Evolutionary conservation across 768 basidiomycete species (phyloP).

Genomic region (Mycena galericulata): DNA sequence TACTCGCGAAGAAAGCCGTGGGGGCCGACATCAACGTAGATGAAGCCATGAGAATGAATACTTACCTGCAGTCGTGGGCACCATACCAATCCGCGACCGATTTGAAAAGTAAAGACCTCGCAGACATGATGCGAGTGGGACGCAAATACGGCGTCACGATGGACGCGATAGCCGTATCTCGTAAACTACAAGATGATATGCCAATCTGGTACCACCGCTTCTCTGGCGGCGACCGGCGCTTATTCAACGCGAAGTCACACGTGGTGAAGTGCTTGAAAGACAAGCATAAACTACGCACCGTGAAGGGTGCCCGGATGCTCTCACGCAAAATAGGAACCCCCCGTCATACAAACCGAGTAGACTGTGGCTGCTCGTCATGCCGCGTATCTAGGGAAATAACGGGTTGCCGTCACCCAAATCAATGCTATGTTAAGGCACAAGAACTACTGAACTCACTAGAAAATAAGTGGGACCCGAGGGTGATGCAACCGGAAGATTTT

Average conservation of each 20-base stretch:
- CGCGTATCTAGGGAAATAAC: neutral
- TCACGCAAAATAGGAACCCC: neutral
- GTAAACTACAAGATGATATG: conserved; percentile 5
- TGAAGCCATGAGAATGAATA: too few relatives aligned
- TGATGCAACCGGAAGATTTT: conserved; percentile 20
- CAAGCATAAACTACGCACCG: neutral
- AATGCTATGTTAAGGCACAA: conserved; percentile 4
- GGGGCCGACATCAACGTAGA: too few relatives aligned
- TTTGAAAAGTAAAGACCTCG: neutral
- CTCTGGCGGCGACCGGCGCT: neutral
- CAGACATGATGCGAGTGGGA: conserved; percentile 9
- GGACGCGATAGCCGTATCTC: neutral
- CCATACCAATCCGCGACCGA: too few relatives aligned
- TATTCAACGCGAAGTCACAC: neutral
- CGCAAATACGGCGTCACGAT: neutral
- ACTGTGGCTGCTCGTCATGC: conserved; percentile 17
- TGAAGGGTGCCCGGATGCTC: neutral
- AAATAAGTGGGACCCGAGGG: conserved; percentile 17
- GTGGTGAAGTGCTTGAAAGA: conserved; percentile 15
- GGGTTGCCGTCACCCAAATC: conserved; percentile 1
- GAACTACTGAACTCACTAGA: neutral
- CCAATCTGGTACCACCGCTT: conserved; percentile 20
- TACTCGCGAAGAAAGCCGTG: too few relatives aligned
- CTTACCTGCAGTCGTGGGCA: too few relatives aligned
- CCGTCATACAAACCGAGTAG: neutral